A percentile compares a stretch with the other conserved stretches of the same genome.
These are phyloP conservation scores for Colletotrichum sidae DNA, from an alignment of 2,329 filamentous ascomycete genomes.

Conservation along the genomic window DNA sequence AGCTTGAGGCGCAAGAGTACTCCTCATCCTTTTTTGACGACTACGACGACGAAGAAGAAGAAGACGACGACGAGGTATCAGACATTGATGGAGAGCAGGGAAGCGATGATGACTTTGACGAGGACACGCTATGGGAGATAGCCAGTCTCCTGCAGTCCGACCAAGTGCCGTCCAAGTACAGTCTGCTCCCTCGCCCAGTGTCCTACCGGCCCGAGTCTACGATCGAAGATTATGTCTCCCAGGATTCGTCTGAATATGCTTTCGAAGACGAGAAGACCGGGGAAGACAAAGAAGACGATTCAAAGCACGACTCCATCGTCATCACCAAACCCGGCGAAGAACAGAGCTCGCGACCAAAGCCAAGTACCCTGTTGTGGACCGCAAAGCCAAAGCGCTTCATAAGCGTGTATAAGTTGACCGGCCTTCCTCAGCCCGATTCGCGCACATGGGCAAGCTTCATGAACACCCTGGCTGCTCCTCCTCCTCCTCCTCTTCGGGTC, in stretches of 20 bases:
- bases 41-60: conserved; percentile 67
- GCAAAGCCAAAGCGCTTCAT: conserved; percentile 22
- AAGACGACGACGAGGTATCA: conserved; percentile 50
- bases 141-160: conserved; percentile 67
- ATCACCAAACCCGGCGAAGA: conserved; percentile 46
- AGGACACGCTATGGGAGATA: conserved; percentile 73
- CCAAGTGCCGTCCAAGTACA: conserved; percentile 63
- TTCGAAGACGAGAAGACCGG: conserved; percentile 41
- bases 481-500: conserved; percentile 46
- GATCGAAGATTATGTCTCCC: conserved; percentile 48
- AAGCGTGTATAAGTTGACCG: conserved; percentile 34
- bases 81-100: conserved; percentile 49
- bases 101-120: conserved; percentile 68
- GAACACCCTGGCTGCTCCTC: conserved; percentile 40
- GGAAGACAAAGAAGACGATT: conserved; percentile 39
- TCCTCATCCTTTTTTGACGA: conserved; percentile 70
- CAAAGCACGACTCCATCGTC: conserved; percentile 44
- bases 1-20: conserved; percentile 54
- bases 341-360: conserved; percentile 22
- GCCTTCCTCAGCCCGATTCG: conserved; percentile 52
- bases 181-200: conserved; percentile 55
- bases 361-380: conserved; percentile 34
- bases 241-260: conserved; percentile 43
- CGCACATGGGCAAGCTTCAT: conserved; percentile 51
- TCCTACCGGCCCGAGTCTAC: conserved; percentile 19